Evolutionary conservation across 371 early-diverging fungal species (phyloP), one percentile per base, ranked within the genome.

Genomic region (Circinella minor): DNA sequence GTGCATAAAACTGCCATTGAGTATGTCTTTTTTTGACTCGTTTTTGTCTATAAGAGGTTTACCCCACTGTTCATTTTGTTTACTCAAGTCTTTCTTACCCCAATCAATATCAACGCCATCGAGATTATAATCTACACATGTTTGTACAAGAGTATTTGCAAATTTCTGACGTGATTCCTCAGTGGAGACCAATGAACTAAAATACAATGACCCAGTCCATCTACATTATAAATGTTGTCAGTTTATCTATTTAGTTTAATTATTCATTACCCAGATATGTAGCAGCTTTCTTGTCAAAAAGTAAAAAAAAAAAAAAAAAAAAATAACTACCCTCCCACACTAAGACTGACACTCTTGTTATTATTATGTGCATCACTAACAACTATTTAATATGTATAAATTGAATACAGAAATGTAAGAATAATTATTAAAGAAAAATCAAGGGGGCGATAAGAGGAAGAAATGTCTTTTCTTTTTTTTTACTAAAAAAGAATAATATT

Each of bases 61-160:
- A 39, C 11, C 1, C 39, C 46, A n/a, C 17, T n/a, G n/a, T 5
- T 15, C 2, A 2, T n/a, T 14, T 20, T 17, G 27, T 4, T 47
- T 39, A 18, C 27, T n/a, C n/a, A 27, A 17, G 5, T 57, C 18
- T 27, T 11, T 20, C 54, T 71, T 79, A 81, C 81, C 83, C 86
- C 86, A 88, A 70, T 88, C 88, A 61, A 87, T 77, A 57, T 87
- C 86, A 36, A 86, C 74, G 5, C 89, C 91, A 75, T 89, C 89
- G n/a, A 91, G 72, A 17, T 77, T 48, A 55, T 79, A 85, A 4
- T 84, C 63, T 7, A 74, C 67, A 34, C 83, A 77, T 36, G 75
- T 34, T 11, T 70, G 20, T 17, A 79, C 72, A 34, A 83, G 59
- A 11, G 65, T 79, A 10, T 76, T 67, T 13, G 64, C 75, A 61